These are phyloP conservation scores for Apiotrichum gamsii DNA, from an alignment of 1,284 basidiomycete species.

Conservation along the genomic window DNA sequence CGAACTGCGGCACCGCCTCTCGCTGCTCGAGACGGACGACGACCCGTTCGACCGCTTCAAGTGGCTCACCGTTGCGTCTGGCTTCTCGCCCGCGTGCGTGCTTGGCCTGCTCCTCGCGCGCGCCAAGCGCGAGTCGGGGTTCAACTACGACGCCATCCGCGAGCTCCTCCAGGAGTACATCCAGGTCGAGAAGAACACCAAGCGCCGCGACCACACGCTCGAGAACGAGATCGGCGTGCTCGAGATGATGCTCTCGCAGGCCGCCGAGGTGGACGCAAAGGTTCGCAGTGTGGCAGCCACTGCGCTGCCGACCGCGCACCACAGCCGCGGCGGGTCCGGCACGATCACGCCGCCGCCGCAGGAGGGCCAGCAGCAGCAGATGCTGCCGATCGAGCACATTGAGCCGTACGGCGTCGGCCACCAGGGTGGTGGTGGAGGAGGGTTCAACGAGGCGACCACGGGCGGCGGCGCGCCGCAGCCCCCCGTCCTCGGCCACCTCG, in stretches of 20 bases:
- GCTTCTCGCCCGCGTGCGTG: constrained; percentile 27
- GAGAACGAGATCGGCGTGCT: constrained; percentile 17
- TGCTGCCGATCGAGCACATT: no score
- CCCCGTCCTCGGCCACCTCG: neutral
- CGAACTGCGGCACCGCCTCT: constrained; percentile 24
- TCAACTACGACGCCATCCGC: constrained; percentile 16
- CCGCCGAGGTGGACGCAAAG: constrained; percentile 9
- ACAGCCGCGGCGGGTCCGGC: neutral
- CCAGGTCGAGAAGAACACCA: constrained; percentile 9
- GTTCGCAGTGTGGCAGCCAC: neutral
- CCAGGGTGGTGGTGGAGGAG: no score
- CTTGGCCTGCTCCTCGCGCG: constrained; percentile 25
- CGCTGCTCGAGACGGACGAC: constrained; percentile 12
- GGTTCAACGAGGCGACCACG: no score
- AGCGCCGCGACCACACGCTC: constrained; percentile 5
- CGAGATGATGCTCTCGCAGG: constrained; percentile 18
- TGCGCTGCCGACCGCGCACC: neutral
- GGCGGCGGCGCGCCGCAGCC: no score
- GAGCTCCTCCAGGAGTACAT: constrained; percentile 10
- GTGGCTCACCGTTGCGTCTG: constrained; percentile 33
- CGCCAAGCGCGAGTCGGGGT: constrained; percentile 10
- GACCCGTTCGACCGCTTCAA: constrained; percentile 34
- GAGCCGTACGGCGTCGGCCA: neutral
- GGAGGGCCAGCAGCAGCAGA: no score
- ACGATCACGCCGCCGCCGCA: no score